Evolutionary conservation across 2,329 filamentous ascomycete species (phyloP).

Genomic region (Penicillium sumatraense): DNA sequence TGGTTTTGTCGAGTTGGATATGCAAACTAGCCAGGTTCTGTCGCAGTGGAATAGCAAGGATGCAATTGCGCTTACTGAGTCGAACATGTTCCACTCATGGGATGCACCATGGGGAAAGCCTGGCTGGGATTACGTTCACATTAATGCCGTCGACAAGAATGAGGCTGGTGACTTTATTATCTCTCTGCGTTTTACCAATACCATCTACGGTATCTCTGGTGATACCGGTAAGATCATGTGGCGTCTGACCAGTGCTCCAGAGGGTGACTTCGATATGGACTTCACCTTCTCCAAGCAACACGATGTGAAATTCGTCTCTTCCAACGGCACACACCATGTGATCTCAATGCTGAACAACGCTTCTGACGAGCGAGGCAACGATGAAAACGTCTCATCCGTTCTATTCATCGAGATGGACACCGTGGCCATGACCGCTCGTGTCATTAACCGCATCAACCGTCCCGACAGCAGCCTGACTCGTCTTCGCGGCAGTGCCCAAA

Average conservation of each 20-base stretch:
- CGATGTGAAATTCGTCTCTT: constrained; percentile 40
- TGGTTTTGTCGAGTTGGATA: constrained; percentile 45
- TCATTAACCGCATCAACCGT: constrained; percentile 36
- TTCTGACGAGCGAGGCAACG: constrained; percentile 34
- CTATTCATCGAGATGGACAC: constrained; percentile 39
- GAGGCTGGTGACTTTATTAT: constrained; percentile 45
- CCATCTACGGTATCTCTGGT: constrained; percentile 46
- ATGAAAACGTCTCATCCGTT: constrained; percentile 36
- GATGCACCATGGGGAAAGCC: constrained; percentile 18
- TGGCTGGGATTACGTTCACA: constrained; percentile 43
- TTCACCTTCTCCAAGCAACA: constrained; percentile 46
- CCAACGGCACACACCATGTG: constrained; percentile 33
- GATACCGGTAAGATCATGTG: constrained; percentile 43
- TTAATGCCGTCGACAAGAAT: constrained; percentile 49
- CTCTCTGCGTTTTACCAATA: constrained; percentile 44
- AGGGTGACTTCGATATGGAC: constrained; percentile 36
- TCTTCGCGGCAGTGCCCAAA: constrained; percentile 42
- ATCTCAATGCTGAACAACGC: constrained; percentile 43
- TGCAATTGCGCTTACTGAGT: constrained; percentile 39
- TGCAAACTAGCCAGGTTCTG: constrained; percentile 38
- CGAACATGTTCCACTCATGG: constrained; percentile 27
- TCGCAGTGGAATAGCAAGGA: constrained; percentile 43
- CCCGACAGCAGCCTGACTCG: constrained; percentile 41
- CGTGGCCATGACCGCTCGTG: constrained; percentile 32
- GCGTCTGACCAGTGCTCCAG: constrained; percentile 40